Base-by-base conservation (phyloP, 2,329 filamentous ascomycete species). In the Diaporthe amygdali region DNA sequence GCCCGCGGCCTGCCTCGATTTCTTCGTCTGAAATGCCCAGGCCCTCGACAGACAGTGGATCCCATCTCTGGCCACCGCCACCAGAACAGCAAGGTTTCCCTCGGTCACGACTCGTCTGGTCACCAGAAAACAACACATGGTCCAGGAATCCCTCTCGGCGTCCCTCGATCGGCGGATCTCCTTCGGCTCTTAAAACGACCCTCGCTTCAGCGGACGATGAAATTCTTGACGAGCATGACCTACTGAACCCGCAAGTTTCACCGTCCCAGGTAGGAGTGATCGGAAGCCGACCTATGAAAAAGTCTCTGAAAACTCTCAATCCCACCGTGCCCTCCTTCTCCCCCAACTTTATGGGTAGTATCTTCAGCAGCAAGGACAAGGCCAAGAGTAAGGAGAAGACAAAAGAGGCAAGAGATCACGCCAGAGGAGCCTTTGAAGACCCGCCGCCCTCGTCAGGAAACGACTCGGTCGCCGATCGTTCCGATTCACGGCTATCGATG, bases 161-260 rank as follows among this genome's bases (percentile, higher is more conserved):
- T 44, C 93, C 94, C 17, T 97, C 94, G 0, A 85, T 94, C 9
- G 94, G 96, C 72, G 93, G 93, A 15, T 94, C 93, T 1, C 91
- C 93, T 1, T 91, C 87, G 12, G 88, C 79, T 22, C 79, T 91
- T 22, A 87, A 90, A 72, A 91, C 90, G 3, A 90, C 88, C 0
- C 81, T 92, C 22, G 89, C 89, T 14, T 90, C 89, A 15, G 89
- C 89, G 0, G 89, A 92, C 37, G 90, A 92, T 75, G 90, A 90
- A 73, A 91, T 91, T 44, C 79, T 92, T 27, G 86, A 89, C 68
- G 86, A 89, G n/a, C 81, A 87, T 3, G 89, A 88, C 44, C 78
- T 89, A 15, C 79, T 87, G 2, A 83, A 89, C 64, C 85, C 85
- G 0, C 83, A 87, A 73, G 82, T 84, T 5, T 86, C 87, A 15